phyloP scores from a whole-genome alignment of 2,329 filamentous ascomycete species.

The Cladophialophora psammophila region DNA sequence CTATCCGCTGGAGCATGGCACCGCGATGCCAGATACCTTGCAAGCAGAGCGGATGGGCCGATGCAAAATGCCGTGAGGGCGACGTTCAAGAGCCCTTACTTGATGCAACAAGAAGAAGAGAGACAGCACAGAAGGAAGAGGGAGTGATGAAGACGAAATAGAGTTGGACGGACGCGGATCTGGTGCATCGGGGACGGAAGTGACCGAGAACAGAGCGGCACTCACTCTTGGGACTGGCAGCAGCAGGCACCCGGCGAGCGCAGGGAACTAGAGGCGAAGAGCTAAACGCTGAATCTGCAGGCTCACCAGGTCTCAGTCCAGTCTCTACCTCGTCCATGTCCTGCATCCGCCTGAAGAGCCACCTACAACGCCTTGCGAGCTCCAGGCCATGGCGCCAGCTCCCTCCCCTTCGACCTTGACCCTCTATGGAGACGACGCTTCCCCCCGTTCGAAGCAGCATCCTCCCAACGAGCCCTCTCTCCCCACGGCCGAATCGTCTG shows the following conservation, averaged over 20 bases:
- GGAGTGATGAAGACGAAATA: conserved; percentile 28
- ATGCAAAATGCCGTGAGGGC: neutral
- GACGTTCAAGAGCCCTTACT: neutral
- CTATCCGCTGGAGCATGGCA: neutral
- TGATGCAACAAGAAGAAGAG: neutral
- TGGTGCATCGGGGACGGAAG: conserved; percentile 15
- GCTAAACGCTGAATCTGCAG: conserved; percentile 7
- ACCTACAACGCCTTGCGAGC: neutral
- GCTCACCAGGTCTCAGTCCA: neutral
- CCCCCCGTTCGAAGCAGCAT: neutral
- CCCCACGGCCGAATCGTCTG: neutral
- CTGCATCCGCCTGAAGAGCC: neutral
- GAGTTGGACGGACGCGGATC: conserved; percentile 23
- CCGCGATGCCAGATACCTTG: neutral
- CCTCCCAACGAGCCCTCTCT: neutral
- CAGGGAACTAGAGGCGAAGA: conserved; percentile 3
- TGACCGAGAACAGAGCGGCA: conserved; percentile 16
- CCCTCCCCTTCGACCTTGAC: neutral
- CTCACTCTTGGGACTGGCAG: neutral
- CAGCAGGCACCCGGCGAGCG: neutral
- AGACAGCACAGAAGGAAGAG: neutral
- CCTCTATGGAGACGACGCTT: neutral
- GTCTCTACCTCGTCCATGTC: neutral
- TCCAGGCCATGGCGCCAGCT: neutral
- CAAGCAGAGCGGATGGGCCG: neutral